Evolutionary conservation across 345 rosid genomes (phyloP).

Genomic region (Arabidopsis arenosa): DNA sequence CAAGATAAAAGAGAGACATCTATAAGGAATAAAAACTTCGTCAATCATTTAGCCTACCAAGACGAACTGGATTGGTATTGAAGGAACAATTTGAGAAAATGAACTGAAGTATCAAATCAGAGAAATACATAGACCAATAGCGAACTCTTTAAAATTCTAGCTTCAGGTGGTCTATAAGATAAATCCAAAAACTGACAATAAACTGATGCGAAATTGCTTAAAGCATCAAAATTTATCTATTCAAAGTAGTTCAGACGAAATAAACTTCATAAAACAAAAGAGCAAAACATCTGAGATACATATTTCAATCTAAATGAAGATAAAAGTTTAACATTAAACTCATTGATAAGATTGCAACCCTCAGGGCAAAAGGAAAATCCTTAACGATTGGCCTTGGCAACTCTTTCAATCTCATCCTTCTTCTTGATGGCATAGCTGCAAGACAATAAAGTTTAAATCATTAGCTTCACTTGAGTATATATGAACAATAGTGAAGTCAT

Average conservation of each 20-base stretch:
- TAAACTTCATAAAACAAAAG: slow-evolving; percentile 35
- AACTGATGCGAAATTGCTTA: not conserved
- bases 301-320: slow-evolving; percentile 35
- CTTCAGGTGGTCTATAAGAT: not conserved
- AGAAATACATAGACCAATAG: not conserved
- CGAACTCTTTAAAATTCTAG: not conserved
- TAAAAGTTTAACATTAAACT: slow-evolving; percentile 15
- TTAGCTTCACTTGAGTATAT: not conserved
- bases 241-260: slow-evolving; percentile 28
- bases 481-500: not conserved
- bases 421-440: slow-evolving; percentile 82
- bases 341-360: slow-evolving; percentile 22
- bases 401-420: slow-evolving; percentile 90
- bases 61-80: too few relatives aligned
- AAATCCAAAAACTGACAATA: not conserved
- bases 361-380: slow-evolving; percentile 4
- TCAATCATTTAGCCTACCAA: not conserved
- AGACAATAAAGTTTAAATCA: not conserved
- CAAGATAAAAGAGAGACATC: not conserved
- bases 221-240: slow-evolving; percentile 39
- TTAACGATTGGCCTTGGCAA: slow-evolving; percentile 89
- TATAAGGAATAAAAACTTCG: not conserved
- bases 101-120: not conserved
- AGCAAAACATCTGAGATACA: slow-evolving; percentile 35
- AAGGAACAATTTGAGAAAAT: not conserved